These are phyloP conservation scores for Paulownia fortunei DNA, from an alignment of 257 asterid species.

Conservation along the genomic window DNA sequence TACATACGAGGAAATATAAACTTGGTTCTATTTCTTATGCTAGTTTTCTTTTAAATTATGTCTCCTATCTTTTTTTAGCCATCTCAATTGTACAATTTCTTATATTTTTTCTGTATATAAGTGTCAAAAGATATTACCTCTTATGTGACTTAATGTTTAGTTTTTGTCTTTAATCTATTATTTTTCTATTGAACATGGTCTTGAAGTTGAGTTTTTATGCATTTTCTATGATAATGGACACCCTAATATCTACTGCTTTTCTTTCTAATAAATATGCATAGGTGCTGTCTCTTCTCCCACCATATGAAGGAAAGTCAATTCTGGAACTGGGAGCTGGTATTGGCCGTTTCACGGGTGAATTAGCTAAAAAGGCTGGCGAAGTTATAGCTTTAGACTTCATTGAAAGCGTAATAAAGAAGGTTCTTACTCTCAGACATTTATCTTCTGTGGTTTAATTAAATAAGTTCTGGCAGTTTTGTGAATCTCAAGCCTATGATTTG, in stretches of 20 bases:
- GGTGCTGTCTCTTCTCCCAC: slow-evolving; percentile 91
- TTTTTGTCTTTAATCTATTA: not conserved
- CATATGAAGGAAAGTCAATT: slow-evolving; percentile 78
- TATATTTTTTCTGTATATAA: not conserved
- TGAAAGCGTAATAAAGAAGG: slow-evolving; percentile 86
- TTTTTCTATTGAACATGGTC: not conserved
- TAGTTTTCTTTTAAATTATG: not conserved
- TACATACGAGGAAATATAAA: not conserved
- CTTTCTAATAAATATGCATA: slow-evolving; percentile 20
- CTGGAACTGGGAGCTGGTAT: slow-evolving; percentile 99
- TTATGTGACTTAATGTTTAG: not conserved
- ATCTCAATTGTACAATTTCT: not conserved
- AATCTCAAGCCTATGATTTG: not conserved
- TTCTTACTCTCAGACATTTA: slow-evolving; percentile 30
- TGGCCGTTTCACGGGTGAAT: slow-evolving; percentile 96
- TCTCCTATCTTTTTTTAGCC: not conserved
- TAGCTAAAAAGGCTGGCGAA: slow-evolving; percentile 74
- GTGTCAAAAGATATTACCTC: not conserved
- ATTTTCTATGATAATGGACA: not conserved
- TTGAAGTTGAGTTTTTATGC: not conserved
- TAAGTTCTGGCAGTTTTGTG: not conserved
- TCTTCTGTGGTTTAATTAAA: not conserved
- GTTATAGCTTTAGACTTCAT: slow-evolving; percentile 88
- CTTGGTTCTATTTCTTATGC: not conserved
- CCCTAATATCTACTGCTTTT: not conserved